Conservation (phyloP, 2,329 filamentous ascomycete species). For the Cadophora sp. region DNA sequence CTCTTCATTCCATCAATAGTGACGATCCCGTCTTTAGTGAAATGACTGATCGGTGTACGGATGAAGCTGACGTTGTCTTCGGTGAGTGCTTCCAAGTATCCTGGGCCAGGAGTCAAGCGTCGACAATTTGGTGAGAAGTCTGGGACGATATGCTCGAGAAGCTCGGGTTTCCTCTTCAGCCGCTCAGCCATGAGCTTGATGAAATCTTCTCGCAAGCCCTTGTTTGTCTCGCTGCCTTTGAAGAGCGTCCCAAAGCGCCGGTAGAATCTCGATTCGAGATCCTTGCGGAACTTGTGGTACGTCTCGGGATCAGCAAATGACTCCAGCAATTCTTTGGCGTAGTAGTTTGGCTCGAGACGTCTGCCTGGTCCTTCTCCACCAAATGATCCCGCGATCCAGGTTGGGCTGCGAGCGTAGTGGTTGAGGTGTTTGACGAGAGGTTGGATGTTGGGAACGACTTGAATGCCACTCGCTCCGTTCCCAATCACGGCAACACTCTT, state of each 20-base stretch:
- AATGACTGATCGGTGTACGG: constrained; percentile 59
- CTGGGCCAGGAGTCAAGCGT: constrained; percentile 54
- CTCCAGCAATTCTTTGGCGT: constrained; percentile 58
- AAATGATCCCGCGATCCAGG: constrained; percentile 63
- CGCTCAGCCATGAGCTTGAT: constrained; percentile 49
- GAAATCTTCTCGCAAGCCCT: constrained; percentile 44
- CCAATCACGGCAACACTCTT: constrained; percentile 59
- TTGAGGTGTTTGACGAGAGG: constrained; percentile 29
- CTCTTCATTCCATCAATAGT: constrained; percentile 62
- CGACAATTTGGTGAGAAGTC: constrained; percentile 53
- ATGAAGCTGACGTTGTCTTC: constrained; percentile 69
- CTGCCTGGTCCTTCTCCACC: constrained; percentile 33
- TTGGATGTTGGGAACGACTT: constrained; percentile 56
- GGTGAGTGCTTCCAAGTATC: constrained; percentile 69
- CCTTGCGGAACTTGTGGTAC: constrained; percentile 66
- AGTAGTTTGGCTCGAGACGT: constrained; percentile 57
- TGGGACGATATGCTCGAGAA: constrained; percentile 44
- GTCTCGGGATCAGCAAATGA: constrained; percentile 61
- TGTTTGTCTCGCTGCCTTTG: constrained; percentile 50
- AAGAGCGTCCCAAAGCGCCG: constrained; percentile 55
- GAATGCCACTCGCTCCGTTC: constrained; percentile 58
- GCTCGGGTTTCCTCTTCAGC: constrained; percentile 50
- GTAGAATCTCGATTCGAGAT: constrained; percentile 67
- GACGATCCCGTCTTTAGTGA: constrained; percentile 66
- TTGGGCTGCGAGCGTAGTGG: constrained; percentile 54